These are phyloP conservation scores for Cytospora paraplurivora DNA, from an alignment of 2,329 filamentous ascomycete genomes.

Conservation along the genomic window DNA sequence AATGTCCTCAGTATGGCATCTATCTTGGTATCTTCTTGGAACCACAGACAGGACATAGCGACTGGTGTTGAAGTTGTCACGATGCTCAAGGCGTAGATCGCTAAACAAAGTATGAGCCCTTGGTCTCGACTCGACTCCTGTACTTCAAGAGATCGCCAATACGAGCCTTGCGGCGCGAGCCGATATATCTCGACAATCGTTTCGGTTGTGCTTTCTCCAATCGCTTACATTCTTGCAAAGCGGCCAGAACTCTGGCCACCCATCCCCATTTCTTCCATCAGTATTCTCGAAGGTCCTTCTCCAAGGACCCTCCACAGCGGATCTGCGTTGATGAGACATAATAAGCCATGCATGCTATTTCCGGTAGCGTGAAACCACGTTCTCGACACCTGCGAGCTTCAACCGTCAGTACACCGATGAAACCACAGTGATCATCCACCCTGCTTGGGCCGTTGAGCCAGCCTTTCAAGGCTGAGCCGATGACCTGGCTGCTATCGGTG, in stretches of 20 bases:
- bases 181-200: constrained; percentile 6
- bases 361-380: constrained; percentile 22
- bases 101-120: neutral
- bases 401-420: constrained; percentile 1
- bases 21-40: neutral
- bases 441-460: constrained; percentile 10
- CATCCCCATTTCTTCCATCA: constrained; percentile 1
- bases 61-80: neutral
- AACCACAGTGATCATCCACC: neutral
- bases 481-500: constrained; percentile 14
- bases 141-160: constrained; percentile 15
- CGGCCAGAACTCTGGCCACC: neutral
- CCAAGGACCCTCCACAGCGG: constrained; percentile 3
- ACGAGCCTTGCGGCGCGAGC: constrained; percentile 16
- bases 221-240: neutral
- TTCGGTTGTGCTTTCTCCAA: neutral
- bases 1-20: neutral
- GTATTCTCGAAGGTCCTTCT: constrained; percentile 21
- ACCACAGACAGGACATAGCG: neutral
- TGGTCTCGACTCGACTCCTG: constrained; percentile 11
- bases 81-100: neutral
- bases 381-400: constrained; percentile 12
- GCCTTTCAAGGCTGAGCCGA: constrained; percentile 12
- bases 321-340: constrained; percentile 26
- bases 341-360: constrained; percentile 12